Conservation (phyloP, 1,284 basidiomycete species). For the Rhodotorula sp. region DNA sequence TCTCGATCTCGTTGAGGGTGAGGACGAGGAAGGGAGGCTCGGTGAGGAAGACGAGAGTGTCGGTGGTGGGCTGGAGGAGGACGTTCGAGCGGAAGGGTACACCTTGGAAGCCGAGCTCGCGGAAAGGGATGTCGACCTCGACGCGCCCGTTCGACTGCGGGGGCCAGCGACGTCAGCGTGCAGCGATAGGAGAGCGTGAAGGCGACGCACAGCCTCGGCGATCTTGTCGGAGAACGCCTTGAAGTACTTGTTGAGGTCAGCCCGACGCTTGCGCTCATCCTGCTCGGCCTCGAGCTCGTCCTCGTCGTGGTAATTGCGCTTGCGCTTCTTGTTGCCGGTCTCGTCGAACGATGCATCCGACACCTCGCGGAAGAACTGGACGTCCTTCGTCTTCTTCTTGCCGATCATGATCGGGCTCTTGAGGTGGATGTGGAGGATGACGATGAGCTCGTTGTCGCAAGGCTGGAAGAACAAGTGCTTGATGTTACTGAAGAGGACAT, state of each 20-base stretch:
- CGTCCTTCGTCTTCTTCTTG: conserved; percentile 97
- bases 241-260: conserved; percentile 91
- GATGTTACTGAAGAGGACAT: conserved; percentile 94
- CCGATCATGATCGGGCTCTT: conserved; percentile 97
- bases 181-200: too few relatives aligned
- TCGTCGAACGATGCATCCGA: conserved; percentile 98
- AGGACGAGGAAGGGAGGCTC: conserved; percentile 96
- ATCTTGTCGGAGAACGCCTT: conserved; percentile 91
- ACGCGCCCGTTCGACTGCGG: conserved; percentile 63
- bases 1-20: conserved; percentile 90
- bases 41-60: conserved; percentile 92
- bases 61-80: conserved; percentile 91
- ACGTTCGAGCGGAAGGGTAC: conserved; percentile 95
- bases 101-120: conserved; percentile 94
- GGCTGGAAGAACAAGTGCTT: conserved; percentile 99
- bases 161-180: not conserved
- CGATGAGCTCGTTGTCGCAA: conserved; percentile 93
- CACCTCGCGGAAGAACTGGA: conserved; percentile 98
- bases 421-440: conserved; percentile 90
- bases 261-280: conserved; percentile 85
- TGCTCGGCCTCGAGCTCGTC: conserved; percentile 99
- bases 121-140: conserved; percentile 94
- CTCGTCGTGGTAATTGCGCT: conserved; percentile 92
- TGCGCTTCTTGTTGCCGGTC: conserved; percentile 93
- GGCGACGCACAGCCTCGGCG: conserved; percentile 69